Percentiles rank a stretch among this genome's conserved stretches.
Evolutionary conservation across 805 yeast species (phyloP).

Genomic region (Barnettozyma botsteinii): DNA sequence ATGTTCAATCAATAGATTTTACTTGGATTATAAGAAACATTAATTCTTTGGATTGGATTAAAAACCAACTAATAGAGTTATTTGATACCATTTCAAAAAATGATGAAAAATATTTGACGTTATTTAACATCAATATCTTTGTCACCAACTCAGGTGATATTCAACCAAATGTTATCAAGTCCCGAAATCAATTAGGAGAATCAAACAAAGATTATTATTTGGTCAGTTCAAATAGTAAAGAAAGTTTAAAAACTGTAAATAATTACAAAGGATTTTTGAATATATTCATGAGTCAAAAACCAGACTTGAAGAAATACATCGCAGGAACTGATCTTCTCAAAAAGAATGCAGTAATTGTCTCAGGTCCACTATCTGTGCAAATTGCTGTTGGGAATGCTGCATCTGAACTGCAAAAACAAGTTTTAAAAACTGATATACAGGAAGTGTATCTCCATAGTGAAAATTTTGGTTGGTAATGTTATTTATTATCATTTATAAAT

Average conservation of each 20-base stretch:
- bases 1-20: constrained; percentile 31
- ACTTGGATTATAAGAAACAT: constrained; percentile 38
- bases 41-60: constrained; percentile 36
- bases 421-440: constrained; percentile 25
- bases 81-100: not conserved
- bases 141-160: constrained; percentile 23
- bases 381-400: constrained; percentile 33
- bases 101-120: not conserved
- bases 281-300: constrained; percentile 13
- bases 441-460: constrained; percentile 49
- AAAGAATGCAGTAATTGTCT: constrained; percentile 38
- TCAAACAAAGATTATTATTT: not conserved
- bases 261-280: constrained; percentile 1
- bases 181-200: not conserved
- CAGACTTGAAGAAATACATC: constrained; percentile 9
- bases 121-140: constrained; percentile 23
- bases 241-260: not conserved
- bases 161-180: not conserved
- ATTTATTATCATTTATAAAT: too few species aligned
- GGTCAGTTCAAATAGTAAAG: not conserved
- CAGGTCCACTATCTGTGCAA: constrained; percentile 41
- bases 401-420: constrained; percentile 36
- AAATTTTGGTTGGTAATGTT: constrained; percentile 39
- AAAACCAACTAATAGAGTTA: constrained; percentile 28
- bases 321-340: not conserved